Evolutionary conservation across 177 flowering plant species (phyloP).

Genomic region (Vitis hybrid): DNA sequence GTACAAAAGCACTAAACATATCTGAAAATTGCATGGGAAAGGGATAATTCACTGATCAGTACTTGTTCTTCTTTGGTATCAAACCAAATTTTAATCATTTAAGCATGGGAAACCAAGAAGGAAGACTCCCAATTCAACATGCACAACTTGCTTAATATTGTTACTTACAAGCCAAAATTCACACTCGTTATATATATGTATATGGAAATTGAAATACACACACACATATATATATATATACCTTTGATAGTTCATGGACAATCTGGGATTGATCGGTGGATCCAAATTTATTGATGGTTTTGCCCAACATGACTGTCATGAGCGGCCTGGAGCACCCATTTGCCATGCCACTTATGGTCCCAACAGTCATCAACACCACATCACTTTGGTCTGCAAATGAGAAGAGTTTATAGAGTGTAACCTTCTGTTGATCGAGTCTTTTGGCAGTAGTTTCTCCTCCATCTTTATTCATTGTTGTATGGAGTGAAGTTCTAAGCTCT

Average conservation of each 20-base stretch:
- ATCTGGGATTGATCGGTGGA: constrained; percentile 16
- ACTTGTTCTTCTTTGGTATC: too few species aligned
- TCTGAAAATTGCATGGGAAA: constrained; percentile 30
- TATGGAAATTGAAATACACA: not conserved
- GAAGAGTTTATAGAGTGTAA: constrained; percentile 58
- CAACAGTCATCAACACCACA: constrained; percentile 42
- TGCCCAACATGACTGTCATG: constrained; percentile 46
- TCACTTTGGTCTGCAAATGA: constrained; percentile 50
- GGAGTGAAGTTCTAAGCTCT: too few species aligned
- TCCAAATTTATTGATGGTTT: constrained; percentile 49
- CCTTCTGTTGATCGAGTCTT: constrained; percentile 23
- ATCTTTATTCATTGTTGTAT: too few species aligned
- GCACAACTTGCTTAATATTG: too few species aligned
- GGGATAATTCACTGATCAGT: too few species aligned
- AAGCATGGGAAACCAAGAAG: too few species aligned
- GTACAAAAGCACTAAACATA: constrained; percentile 46
- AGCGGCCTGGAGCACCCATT: constrained; percentile 53
- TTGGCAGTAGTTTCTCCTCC: too few species aligned
- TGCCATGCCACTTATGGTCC: constrained; percentile 36
- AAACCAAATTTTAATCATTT: too few species aligned
- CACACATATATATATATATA: not conserved
- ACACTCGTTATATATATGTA: too few species aligned
- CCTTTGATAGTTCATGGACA: constrained; percentile 46
- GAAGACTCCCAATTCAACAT: too few species aligned
- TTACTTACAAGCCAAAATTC: too few species aligned